These are phyloP conservation scores for Verbascum thapsus DNA, from an alignment of 257 asterid species.

Conservation along the genomic window DNA sequence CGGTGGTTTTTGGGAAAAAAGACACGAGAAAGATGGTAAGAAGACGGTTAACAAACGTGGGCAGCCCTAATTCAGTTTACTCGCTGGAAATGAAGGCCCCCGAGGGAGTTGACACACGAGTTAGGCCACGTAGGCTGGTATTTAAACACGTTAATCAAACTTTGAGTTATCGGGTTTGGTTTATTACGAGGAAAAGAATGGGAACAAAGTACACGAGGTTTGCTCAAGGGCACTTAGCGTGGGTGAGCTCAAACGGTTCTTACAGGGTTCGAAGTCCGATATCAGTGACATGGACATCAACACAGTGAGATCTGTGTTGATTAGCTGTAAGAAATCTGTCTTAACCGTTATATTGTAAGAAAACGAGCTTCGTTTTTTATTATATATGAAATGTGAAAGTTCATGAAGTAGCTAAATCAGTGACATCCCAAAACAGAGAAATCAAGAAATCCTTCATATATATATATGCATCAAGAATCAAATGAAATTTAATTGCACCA, in stretches of 20 bases:
- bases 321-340: constrained; percentile 9
- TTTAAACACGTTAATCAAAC: constrained; percentile 57
- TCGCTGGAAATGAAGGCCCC: constrained; percentile 59
- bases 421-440: constrained; percentile 8
- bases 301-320: constrained; percentile 46
- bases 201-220: constrained; percentile 31
- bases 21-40: constrained; percentile 51
- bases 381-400: constrained; percentile 20
- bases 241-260: constrained; percentile 58
- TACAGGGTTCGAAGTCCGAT: constrained; percentile 76
- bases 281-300: constrained; percentile 76
- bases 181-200: constrained; percentile 45
- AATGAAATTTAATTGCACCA: constrained; percentile 19
- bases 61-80: constrained; percentile 54
- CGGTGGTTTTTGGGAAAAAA: constrained; percentile 57
- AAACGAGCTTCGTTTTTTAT: constrained; percentile 11
- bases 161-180: constrained; percentile 76
- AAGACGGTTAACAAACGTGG: constrained; percentile 71
- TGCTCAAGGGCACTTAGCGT: constrained; percentile 68
- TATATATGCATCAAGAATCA: constrained; percentile 4
- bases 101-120: constrained; percentile 70
- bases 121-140: constrained; percentile 57
- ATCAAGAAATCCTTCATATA: constrained; percentile 21
- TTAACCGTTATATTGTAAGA: constrained; percentile 24
- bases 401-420: constrained; percentile 9